Base-by-base conservation (phyloP, 495 filamentous ascomycete genomes). In the Xylaria telfairii region DNA sequence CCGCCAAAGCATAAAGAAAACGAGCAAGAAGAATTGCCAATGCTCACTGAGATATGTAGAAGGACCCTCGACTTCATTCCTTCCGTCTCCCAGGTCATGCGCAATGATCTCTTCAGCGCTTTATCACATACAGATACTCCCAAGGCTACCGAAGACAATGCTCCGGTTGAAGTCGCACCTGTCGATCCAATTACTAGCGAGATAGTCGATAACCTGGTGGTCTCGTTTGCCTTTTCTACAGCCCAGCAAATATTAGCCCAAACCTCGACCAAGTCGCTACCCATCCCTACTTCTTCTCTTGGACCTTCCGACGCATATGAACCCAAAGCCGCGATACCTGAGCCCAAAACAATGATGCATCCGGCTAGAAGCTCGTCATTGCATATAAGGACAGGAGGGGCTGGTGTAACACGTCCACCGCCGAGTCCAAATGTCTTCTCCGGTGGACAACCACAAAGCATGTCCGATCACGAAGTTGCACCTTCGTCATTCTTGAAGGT, bases 211-310 rank as follows among this genome's bases (percentile, higher is more conserved):
- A 94, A 96, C 74, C 76, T 98, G 5, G 90, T 97, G 10, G 90
- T 90, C 6, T 94, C 93, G 0, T 98, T 95, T 87, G 91, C 89
- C 10, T 97, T 93, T 76, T 89, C 92, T 32, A 90, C 92, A 30
- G 86, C 90, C 10, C 89, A 92, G 73, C 92, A 95, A 71, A 88
- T 97, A 28, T 82, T 97, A 7, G 86, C 88, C 9, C 92, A 93
- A 74, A 97, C 92, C 0, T 87, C 86, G 4, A 92, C 92, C 8
- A 89, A 90, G 46, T 83, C 87, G 6, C 82, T 93, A 12, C 85
- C 87, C 1, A 90, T 93, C 37, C 88, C 90, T 2, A 86, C 90
- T 19, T 90, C 89, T 17, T 86, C 89, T 0, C 71, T 88, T 13
- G 77, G 79, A 7, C 72, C 82, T 24, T 71, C 76, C 8, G 83